Percentiles rank a stretch among this genome's conserved stretches.
Conservation (phyloP, 2,329 filamentous ascomycete genomes). For the Graphium sp. region DNA sequence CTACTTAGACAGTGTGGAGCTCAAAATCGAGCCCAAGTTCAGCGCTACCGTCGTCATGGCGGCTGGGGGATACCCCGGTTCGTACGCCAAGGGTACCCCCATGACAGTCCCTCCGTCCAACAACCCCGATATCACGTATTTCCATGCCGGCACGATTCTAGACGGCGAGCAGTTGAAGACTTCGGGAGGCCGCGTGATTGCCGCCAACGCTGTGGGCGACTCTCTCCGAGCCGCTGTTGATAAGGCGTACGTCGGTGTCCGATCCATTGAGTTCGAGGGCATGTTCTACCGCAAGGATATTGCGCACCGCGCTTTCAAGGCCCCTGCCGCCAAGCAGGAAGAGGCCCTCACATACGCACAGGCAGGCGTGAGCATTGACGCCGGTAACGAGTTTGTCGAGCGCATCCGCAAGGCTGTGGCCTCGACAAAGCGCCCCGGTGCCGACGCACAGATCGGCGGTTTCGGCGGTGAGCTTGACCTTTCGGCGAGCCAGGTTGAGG, state of each 20-base stretch:
- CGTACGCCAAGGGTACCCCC: slow-evolving; percentile 62
- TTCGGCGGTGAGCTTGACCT: slow-evolving; percentile 84
- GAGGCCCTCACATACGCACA: slow-evolving; percentile 72
- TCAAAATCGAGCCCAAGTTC: slow-evolving; percentile 53
- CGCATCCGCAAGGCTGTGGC: slow-evolving; percentile 83
- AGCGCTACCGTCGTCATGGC: slow-evolving; percentile 90
- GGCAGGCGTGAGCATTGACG: slow-evolving; percentile 86
- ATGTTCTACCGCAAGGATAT: slow-evolving; percentile 94
- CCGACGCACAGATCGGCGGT: slow-evolving; percentile 85
- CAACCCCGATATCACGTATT: slow-evolving; percentile 47
- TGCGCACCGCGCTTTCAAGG: slow-evolving; percentile 55
- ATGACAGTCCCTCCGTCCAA: slow-evolving; percentile 33
- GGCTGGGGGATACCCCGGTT: slow-evolving; percentile 76
- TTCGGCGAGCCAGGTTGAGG: slow-evolving; percentile 36
- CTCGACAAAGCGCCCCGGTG: slow-evolving; percentile 69
- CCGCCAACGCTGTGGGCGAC: slow-evolving; percentile 59
- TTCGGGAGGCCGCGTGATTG: slow-evolving; percentile 81
- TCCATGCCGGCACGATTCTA: slow-evolving; percentile 79
- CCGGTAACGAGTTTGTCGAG: slow-evolving; percentile 82
- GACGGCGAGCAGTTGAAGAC: slow-evolving; percentile 50
- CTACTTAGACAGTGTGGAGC: slow-evolving; percentile 50
- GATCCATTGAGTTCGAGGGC: slow-evolving; percentile 58
- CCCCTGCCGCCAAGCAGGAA: slow-evolving; percentile 17
- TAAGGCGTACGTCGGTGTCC: slow-evolving; percentile 72
- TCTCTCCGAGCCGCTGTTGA: slow-evolving; percentile 70